A percentile compares a stretch with the other conserved stretches of the same genome.
These are phyloP conservation scores for Suhomyces prunicola DNA, from an alignment of 805 yeast species.

Conservation along the genomic window DNA sequence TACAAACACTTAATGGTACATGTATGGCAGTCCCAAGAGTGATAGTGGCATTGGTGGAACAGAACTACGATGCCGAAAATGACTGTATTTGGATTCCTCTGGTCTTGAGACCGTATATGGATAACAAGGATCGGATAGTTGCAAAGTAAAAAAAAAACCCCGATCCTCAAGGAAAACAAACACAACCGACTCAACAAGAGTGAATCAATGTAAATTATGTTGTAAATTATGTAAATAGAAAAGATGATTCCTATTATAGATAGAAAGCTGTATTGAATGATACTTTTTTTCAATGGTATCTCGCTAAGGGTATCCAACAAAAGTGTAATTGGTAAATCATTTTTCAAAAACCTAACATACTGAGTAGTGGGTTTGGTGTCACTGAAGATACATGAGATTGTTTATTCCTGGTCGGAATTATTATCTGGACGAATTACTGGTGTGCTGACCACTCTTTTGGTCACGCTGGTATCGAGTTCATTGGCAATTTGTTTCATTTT, in stretches of 20 bases:
- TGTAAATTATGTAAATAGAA: neutral
- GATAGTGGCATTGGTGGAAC: conserved; percentile 86
- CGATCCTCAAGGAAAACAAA: neutral
- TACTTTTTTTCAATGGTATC: no score
- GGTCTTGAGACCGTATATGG: conserved; percentile 71
- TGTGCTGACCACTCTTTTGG: conserved; percentile 28
- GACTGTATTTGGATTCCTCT: conserved; percentile 61
- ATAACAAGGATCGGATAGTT: conserved; percentile 43
- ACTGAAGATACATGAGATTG: neutral
- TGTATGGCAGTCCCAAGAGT: conserved; percentile 94
- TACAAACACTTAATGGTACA: conserved; percentile 89
- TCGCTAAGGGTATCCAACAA: no score
- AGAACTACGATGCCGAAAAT: conserved; percentile 60
- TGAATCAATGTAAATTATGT: neutral
- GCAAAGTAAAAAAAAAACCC: neutral
- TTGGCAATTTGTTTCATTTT: conserved; percentile 13
- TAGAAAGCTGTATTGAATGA: no score
- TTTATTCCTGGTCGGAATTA: neutral
- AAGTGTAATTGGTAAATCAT: no score
- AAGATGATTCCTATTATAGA: no score
- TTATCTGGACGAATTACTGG: conserved; percentile 10
- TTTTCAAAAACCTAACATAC: no score
- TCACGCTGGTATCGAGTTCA: neutral
- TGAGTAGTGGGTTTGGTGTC: neutral
- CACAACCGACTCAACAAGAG: neutral